Base-by-base conservation (phyloP, 495 filamentous ascomycete genomes). In the Hypoxylon fragiforme region DNA sequence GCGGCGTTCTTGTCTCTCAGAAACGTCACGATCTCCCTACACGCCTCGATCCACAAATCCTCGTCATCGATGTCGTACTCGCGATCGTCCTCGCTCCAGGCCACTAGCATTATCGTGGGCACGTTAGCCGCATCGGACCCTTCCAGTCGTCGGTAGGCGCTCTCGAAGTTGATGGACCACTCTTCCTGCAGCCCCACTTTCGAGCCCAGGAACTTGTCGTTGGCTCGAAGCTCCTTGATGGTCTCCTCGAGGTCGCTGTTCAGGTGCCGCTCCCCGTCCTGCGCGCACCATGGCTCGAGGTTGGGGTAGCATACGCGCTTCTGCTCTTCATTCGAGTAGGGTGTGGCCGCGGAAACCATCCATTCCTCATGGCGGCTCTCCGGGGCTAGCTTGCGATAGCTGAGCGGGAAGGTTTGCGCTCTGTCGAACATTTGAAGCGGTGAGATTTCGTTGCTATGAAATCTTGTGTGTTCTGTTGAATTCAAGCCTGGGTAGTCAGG, bases 101-200 rank as follows among this genome's bases (percentile, higher is more conserved):
- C 42, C 12, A 58, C 42, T 12, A 43, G 46, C 55, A 58, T 58
- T 21, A 58, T 48, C 7, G 47, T 58, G 28, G 48, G 55, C 16
- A 58, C 55, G 3, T 20, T 7, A 11, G 45, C 42, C 8, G 8
- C 20, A 20, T 47, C n/a, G 24, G 36, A 47, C 1, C 36, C 37
- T 32, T 47, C 36, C 15, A 47, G 34, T 8, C 47, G 48, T 3
- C 55, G 39, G 37, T 37, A 20, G 14, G 47, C 40, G 5, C 21
- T 19, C 36, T 58, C 55, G 11, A 58, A 47, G 14, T 52, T 52
- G 5, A 58, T 31, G 1, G 47, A 58, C 55, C 48, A 58, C 12
- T 41, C 47, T 15, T 46, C 41, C 6, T 43, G 41, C 9, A 58
- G 36, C 16, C 7, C 19, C 11, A 9, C n/a, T 9, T 8, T 21